Percentiles rank a stretch among this genome's conserved stretches.
Evolutionary conservation across 257 asterid genomes (phyloP).

Genomic region (Haberlea rhodopensis): DNA sequence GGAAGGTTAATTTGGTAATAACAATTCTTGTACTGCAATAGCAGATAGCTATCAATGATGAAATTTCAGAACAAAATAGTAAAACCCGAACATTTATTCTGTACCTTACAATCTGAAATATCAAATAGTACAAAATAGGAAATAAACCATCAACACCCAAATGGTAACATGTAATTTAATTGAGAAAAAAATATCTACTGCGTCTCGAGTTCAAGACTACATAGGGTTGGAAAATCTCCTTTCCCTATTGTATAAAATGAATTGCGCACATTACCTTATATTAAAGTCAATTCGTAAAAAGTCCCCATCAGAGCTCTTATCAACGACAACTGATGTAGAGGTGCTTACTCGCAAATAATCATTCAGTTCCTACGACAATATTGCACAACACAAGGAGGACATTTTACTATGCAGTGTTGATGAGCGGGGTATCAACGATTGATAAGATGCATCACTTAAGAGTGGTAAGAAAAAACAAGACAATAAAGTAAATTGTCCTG

Average conservation of each 20-base stretch:
- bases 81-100: neutral
- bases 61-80: neutral
- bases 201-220: slow-evolving; percentile 8
- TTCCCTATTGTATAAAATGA: neutral
- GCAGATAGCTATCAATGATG: neutral
- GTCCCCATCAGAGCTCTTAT: slow-evolving; percentile 88
- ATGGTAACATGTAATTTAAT: neutral
- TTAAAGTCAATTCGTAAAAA: slow-evolving; percentile 81
- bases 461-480: slow-evolving; percentile 9
- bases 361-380: slow-evolving; percentile 63
- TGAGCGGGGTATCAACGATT: neutral
- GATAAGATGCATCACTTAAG: neutral
- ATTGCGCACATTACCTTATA: slow-evolving; percentile 54
- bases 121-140: neutral
- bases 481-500: neutral
- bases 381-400: slow-evolving; percentile 6
- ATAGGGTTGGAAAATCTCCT: neutral
- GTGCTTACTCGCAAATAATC: slow-evolving; percentile 67
- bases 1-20: neutral
- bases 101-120: neutral
- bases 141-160: neutral
- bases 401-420: slow-evolving; percentile 2
- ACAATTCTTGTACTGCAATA: neutral
- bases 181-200: slow-evolving; percentile 2
- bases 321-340: slow-evolving; percentile 73